A percentile compares a stretch with the other conserved stretches of the same genome.
Conservation (phyloP, 345 rosid species). For the Arabidopsis arenosa region DNA sequence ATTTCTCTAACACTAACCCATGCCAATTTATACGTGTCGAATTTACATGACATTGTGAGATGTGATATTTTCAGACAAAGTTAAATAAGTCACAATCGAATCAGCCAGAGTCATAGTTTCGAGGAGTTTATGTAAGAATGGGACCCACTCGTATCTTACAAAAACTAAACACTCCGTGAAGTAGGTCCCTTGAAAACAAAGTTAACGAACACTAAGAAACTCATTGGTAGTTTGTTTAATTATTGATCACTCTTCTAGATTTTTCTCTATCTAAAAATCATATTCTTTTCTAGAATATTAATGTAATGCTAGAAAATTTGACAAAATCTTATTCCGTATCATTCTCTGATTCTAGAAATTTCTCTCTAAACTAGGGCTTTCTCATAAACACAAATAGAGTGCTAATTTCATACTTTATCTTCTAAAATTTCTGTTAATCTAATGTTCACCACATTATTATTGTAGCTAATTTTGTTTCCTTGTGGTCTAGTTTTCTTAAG, state of each 20-base stretch:
- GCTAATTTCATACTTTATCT: neutral
- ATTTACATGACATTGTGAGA: neutral
- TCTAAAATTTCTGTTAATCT: neutral
- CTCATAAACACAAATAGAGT: neutral
- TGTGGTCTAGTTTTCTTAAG: neutral
- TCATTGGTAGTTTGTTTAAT: neutral
- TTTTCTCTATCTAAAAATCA: neutral
- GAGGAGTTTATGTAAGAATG: slow-evolving; percentile 7
- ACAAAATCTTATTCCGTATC: neutral
- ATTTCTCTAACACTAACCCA: neutral
- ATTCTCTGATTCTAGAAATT: neutral
- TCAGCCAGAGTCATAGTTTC: slow-evolving; percentile 1
- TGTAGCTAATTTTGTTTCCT: slow-evolving; percentile 12
- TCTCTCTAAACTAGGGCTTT: neutral
- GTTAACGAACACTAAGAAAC: neutral
- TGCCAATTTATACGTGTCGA: slow-evolving; percentile 20
- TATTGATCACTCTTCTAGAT: slow-evolving; percentile 19
- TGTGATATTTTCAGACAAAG: neutral
- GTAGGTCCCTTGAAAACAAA: slow-evolving; percentile 12
- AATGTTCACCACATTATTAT: neutral
- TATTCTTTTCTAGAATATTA: neutral
- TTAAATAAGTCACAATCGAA: neutral
- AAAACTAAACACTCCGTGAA: neutral
- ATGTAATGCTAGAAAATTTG: neutral
- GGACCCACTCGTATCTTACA: slow-evolving; percentile 10